A percentile compares a stretch with the other conserved stretches of the same genome.
Conservation (phyloP, 2,329 filamentous ascomycete species). For the Ophiocordyceps australis region DNA sequence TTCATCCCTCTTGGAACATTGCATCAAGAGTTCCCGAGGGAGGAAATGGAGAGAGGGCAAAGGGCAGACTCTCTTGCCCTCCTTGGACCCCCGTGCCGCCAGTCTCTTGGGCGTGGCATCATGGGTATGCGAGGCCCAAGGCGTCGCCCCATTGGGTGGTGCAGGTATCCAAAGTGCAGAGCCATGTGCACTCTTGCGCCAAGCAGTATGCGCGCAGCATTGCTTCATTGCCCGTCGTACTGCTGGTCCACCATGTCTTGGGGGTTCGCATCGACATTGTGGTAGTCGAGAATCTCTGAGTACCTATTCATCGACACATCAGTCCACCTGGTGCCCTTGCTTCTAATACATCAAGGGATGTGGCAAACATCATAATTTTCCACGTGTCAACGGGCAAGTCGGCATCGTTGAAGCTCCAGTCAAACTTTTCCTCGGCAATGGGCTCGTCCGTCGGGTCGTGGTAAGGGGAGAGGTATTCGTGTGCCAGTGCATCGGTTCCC, state of each 20-base stretch:
- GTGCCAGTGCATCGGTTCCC: constrained; percentile 90
- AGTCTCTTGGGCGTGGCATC: too few species aligned
- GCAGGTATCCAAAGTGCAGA: too few species aligned
- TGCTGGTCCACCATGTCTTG: constrained; percentile 19
- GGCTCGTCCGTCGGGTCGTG: constrained; percentile 98
- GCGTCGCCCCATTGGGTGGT: too few species aligned
- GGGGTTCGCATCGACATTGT: constrained; percentile 57
- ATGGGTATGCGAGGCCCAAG: too few species aligned
- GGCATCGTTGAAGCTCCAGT: constrained; percentile 99
- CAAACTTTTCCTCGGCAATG: constrained; percentile 97
- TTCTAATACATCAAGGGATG: background rate
- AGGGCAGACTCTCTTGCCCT: too few species aligned
- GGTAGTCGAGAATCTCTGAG: constrained; percentile 96
- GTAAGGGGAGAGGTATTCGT: constrained; percentile 96
- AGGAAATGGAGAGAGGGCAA: too few species aligned
- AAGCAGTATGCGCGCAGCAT: too few species aligned
- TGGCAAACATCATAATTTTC: constrained; percentile 98
- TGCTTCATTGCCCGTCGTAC: constrained; percentile 15
- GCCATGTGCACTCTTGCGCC: too few species aligned
- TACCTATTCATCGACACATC: constrained; percentile 42
- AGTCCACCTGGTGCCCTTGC: background rate
- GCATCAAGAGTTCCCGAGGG: too few species aligned
- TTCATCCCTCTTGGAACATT: too few species aligned
- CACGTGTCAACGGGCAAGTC: constrained; percentile 97
- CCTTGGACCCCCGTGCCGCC: too few species aligned